Evolutionary conservation across 306 rosid genomes (phyloP), one percentile per base, ranked within the genome.

Genomic region (Datisca glomerata): DNA sequence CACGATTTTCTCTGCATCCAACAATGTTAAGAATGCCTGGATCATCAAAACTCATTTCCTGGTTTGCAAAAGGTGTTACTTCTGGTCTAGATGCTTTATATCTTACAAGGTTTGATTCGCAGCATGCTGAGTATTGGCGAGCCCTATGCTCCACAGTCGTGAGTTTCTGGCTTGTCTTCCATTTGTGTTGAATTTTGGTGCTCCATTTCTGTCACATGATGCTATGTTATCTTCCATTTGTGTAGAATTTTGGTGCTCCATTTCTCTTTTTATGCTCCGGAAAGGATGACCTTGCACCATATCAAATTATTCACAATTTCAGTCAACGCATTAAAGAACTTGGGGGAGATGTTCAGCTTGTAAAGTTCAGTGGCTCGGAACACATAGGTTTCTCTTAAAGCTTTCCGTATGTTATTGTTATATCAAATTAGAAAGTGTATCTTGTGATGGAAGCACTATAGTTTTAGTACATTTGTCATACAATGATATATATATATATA

Each of bases 61-160:
- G 75, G 98, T 74, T 72, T 20, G 91, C 91, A 34, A 84, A 73
- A 68, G 86, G 86, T 40, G 65, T 84, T 56, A 73, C 84, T 51
- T 89, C 95, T 51, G 79, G 92, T 60, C 61, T 84, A 49, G 98
- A 89, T 75, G 91, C 95, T 24, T 66, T 89, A 23, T 84, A 77
- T 70, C 76, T 89, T 25, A 89, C 98, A 32, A 73, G 80, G 45
- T 73, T 89, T 66, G 92, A 84, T 61, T 77, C 91, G 65, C 79
- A 68, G 37, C 71, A 80, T 37, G 55, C 79, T 46, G 86, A 84
- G 63, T 82, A 89, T 66, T 83, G 95, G 98, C 86, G 74, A 54
- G 81, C 93, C 33, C 56, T 89, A 45, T 70, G 74, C 61, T 80
- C 95, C 13, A 74, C 98, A n/a, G 76, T 77, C 36, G 98, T 89